Evolutionary conservation across 176 grass and related monocot genomes (phyloP), one percentile per base, ranked within the genome.

Genomic region (Bolboschoenus planiculmis): DNA sequence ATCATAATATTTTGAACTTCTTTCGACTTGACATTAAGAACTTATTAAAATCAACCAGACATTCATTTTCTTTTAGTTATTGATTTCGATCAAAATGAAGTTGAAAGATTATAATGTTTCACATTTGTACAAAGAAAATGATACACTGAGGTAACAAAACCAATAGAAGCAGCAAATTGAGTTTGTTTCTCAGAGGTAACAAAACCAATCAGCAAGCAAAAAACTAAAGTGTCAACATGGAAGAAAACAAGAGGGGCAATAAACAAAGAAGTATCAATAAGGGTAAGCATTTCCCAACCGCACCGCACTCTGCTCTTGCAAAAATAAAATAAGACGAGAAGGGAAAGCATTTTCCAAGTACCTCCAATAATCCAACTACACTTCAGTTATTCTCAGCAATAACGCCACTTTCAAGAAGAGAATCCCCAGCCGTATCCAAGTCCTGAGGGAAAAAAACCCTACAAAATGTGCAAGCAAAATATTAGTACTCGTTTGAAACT

Each of bases 401-500:
- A 58, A 60, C 39, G 48, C 89, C 92, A 77, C 89, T 85, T 84
- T 98, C 95, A 85, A 95, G 81, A 67, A 95, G 87, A 8, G 90
- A 85, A 85, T 93, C 87, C 0, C 85, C 92, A 66, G 84, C 93
- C 56, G 87, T 71, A 72, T 98, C 92, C 43, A 98, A 84, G 54
- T 98, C 95, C 14, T 91, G 91, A 78, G 95, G 95, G 78, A 98
- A 98, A 85, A 95, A 98, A 43, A 98, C 82, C 85, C 92, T 98
- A 79, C 87, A 82, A 79, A 20, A 31, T 89, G 64, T 35, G 27
- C 23, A 86, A 10, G 34, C 75, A 47, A 20, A 51, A 84, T 67
- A 84, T 56, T 84, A 16, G 56, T 60, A 80, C 10, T 60, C 14
- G 9, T 0, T 34, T 5, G 3, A 26, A 26, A 72, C 37, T 44